Evolutionary conservation across 352 stramenopile species (phyloP).

Genomic region (Phytophthora cactorum): DNA sequence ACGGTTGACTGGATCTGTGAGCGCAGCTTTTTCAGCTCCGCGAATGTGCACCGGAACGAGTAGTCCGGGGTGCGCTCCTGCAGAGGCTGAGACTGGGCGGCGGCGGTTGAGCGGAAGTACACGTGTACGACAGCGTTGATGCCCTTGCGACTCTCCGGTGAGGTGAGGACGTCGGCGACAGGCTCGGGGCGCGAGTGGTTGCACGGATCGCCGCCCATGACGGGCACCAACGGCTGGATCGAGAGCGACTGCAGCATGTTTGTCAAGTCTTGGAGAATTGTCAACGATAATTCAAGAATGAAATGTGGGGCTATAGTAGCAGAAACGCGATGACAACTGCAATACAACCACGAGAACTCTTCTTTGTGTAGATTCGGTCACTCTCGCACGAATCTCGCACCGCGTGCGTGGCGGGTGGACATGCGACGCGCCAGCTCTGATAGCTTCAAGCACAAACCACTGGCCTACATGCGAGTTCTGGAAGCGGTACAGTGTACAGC

Average conservation of each 20-base stretch:
- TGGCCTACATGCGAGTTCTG: constrained; percentile 7
- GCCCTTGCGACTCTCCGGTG: constrained; percentile 26
- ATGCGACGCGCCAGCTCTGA: constrained; percentile 20
- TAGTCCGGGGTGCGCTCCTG: constrained; percentile 33
- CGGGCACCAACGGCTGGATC: constrained; percentile 34
- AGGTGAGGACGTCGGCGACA: constrained; percentile 28
- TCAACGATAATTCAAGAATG: constrained; percentile 32
- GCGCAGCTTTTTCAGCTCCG: constrained; percentile 39
- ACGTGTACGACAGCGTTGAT: constrained; percentile 36
- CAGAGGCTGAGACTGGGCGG: constrained; percentile 10
- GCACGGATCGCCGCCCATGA: constrained; percentile 27
- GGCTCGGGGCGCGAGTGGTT: constrained; percentile 33
- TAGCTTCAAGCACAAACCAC: constrained; percentile 26
- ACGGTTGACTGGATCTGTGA: constrained; percentile 34
- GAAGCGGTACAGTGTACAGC: constrained; percentile 13
- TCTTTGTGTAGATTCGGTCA: constrained; percentile 22
- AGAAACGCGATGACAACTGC: constrained; percentile 29
- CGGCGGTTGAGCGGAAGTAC: constrained; percentile 23
- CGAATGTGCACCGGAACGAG: constrained; percentile 33
- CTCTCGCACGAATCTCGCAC: constrained; percentile 27
- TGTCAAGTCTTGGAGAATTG: not conserved
- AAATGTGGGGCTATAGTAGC: constrained; percentile 4
- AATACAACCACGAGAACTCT: constrained; percentile 23
- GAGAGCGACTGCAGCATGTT: constrained; percentile 44
- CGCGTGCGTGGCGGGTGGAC: constrained; percentile 13